A percentile compares a stretch with the other conserved stretches of the same genome.
Conservation (phyloP, 768 basidiomycete genomes). For the Harrya chromipes region DNA sequence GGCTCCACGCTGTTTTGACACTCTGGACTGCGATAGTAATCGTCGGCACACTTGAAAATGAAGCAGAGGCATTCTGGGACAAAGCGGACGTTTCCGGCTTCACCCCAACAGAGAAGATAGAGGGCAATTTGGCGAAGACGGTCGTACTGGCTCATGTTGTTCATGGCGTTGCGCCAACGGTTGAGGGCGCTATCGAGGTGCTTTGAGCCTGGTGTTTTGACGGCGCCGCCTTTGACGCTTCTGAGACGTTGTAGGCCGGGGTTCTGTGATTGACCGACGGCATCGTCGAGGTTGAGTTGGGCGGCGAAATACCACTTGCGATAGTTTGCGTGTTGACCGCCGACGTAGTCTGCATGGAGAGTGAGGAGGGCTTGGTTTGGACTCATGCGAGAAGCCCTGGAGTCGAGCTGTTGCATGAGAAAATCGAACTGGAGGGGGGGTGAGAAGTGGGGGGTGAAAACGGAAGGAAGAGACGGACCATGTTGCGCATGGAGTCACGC, state of each 20-base stretch:
- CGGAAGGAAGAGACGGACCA: conserved; percentile 48
- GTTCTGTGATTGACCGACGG: conserved; percentile 92
- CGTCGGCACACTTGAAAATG: conserved; percentile 99
- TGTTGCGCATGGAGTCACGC: conserved; percentile 93
- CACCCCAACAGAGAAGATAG: conserved; percentile 97
- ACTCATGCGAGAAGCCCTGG: conserved; percentile 96
- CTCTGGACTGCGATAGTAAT: conserved; percentile 97
- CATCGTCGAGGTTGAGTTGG: conserved; percentile 98
- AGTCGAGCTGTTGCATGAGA: conserved; percentile 96
- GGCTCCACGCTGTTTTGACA: conserved; percentile 94
- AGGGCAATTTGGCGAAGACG: conserved; percentile 94
- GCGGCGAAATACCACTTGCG: conserved; percentile 99
- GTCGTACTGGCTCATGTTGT: conserved; percentile 99
- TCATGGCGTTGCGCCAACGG: conserved; percentile 98
- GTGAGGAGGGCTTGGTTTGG: conserved; percentile 95
- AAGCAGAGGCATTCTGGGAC: conserved; percentile 97
- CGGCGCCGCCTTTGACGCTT: conserved; percentile 63
- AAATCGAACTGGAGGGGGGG: conserved; percentile 78
- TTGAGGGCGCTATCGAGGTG: conserved; percentile 91
- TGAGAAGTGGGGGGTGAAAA: conserved; percentile 4
- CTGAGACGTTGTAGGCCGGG: conserved; percentile 88
- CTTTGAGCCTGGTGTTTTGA: conserved; percentile 58
- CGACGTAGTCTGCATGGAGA: conserved; percentile 98
- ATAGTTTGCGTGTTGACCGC: conserved; percentile 98
- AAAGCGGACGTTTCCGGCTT: conserved; percentile 96